Base-by-base conservation (phyloP, 1,284 basidiomycete genomes). In the Neonothopanus nambi region DNA sequence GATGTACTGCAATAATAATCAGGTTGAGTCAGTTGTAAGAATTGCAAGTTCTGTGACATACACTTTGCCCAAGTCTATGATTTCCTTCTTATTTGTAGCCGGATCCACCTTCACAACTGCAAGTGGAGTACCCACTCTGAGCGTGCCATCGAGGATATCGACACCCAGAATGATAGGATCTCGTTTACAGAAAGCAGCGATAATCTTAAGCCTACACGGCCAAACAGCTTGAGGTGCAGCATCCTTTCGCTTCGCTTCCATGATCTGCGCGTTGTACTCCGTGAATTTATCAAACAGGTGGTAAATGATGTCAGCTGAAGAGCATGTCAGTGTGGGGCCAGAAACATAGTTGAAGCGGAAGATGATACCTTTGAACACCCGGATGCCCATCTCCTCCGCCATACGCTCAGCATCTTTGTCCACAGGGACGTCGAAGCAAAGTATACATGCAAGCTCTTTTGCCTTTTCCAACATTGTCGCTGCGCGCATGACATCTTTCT, bases 111-210 rank as follows among this genome's bases (percentile, higher is more conserved):
- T 95, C 48, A 98, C 93, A 13, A 98, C 97, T 68, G 94, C 95
- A 38, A 99, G 73, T 0, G 97, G 97, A 2, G 97, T 99, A 1
- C 97, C 97, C 20, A 97, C 82, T n/a, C 95, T 85, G 62, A 98
- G 70, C 0, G 85, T 85, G 38, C 97, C 97, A 59, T 99, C 96
- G 45, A 97, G 75, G 62, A 99, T 97, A 70, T 99, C 97, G 36
- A 96, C 95, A 60, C 97, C 97, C 39, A 99, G 74, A 59, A 99
- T 98, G 65, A 99, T 95, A 1, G 95, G 97, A 70, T 99, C 96
- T 54, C 97, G 89, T 75, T 96, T 96, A 70, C 93, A 92, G 70
- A 99, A 99, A 26, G 86, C 88, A 21, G 93, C 91, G 59, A 99
- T 90, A 59, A 80, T 92, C 77, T 93, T 95, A 62, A 99, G 81